Base-by-base conservation (phyloP, 1,284 basidiomycete genomes). In the Naganishia cerealis region DNA sequence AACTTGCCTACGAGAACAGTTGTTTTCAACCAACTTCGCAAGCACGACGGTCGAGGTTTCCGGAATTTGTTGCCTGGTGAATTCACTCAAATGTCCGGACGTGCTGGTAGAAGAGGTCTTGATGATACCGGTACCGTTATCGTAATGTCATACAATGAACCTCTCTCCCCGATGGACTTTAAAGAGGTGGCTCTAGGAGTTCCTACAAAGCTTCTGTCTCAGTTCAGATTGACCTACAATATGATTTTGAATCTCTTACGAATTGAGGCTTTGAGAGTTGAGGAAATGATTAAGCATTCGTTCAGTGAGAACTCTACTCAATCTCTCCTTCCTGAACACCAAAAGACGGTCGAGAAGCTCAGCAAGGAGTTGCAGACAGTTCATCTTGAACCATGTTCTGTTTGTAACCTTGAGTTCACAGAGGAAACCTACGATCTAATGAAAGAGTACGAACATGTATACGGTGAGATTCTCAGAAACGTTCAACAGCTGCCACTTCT, bases 251-350 rank as follows among this genome's bases (percentile, higher is more conserved):
- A 99, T 77, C 81, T 99, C 52, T 85, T 99, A 18, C 88, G 96
- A 38, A 95, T 99, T 9, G 96, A 99, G 77, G 94, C 96, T 1
- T 84, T 99, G 43, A 86, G 89, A 71, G 96, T 99, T 8, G 96
- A 99, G 77, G 96, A 99, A 79, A 99, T 99, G 96, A 99, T 99
- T 80, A 99, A 99, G 81, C 86, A 96, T 42, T 94, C 92, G 76
- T 99, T 99, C 81, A 98, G 95, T 3, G 96, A 99, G 82, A 99
- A 99, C 75, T 89, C 94, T 0, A 90, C 94, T 0, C 96, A 99
- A 76, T 86, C 89, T 62, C 83, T 98, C 65, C 83, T 97, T 24
- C 96, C 96, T 0, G 92, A 97, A 67, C 92, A 98, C 72, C 92
- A 98, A 80, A n/a, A n/a, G n/a, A n/a, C n/a, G n/a, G n/a, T n/a